phyloP scores from a whole-genome alignment of 2,329 filamentous ascomycete species.

The Epichloe baconii region DNA sequence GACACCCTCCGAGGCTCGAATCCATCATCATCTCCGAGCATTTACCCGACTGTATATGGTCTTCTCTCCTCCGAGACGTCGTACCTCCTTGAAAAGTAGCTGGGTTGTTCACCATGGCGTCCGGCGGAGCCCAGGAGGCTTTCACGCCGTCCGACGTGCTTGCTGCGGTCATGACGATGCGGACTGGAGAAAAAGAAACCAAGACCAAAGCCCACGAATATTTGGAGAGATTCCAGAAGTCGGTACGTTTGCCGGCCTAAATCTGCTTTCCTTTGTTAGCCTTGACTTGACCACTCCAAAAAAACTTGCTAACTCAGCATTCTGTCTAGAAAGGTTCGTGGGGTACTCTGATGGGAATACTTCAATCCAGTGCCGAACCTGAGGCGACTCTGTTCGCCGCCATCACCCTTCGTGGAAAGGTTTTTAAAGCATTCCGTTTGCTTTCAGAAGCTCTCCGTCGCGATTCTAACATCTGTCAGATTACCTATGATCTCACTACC shows the following conservation, averaged over 20 bases:
- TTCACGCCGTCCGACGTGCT: conserved; percentile 68
- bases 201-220: conserved; percentile 88
- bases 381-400: conserved; percentile 92
- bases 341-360: conserved; percentile 73
- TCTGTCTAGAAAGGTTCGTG: conserved; percentile 69
- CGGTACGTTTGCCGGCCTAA: conserved; percentile 38
- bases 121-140: conserved; percentile 50
- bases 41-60: neutral
- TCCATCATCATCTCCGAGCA: neutral
- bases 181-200: conserved; percentile 64
- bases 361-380: conserved; percentile 68
- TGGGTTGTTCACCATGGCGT: conserved; percentile 42
- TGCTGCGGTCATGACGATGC: conserved; percentile 83
- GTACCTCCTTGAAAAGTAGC: neutral
- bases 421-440: conserved; percentile 23
- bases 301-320: neutral
- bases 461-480: conserved; percentile 39
- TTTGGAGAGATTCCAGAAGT: conserved; percentile 94
- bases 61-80: neutral
- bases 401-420: conserved; percentile 96
- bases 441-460: too few relatives aligned
- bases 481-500: conserved; percentile 81
- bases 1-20: neutral
- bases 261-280: neutral
- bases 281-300: neutral